Base-by-base conservation (phyloP, 164 flowering plant species). In the Piper betle region DNA sequence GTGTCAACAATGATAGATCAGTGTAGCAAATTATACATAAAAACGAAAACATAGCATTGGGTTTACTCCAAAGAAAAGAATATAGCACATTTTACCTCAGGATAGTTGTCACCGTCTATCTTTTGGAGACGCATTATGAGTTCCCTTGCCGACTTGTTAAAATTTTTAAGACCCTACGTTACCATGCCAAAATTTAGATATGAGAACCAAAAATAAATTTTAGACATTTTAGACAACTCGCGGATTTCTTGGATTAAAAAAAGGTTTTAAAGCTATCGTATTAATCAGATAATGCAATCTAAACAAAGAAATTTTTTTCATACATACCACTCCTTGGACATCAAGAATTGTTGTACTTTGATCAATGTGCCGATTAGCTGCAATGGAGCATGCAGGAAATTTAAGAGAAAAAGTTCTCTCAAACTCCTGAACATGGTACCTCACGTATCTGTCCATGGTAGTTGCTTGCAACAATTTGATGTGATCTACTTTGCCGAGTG, bases 71-170 rank as follows among this genome's bases (percentile, higher is more conserved):
- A 25, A 25, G 33, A 25, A 25, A 25, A 25, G 33, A 25, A 25
- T 2, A 25, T 25, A 25, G 33, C 33, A 25, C 33, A 12, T 0
- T 15, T 52, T 74, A 88, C 99, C 95, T 93, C 97, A 20, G 99
- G 99, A 59, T 93, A 93, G 59, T 87, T 86, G 64, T 89, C 87
- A 37, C 94, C 91, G 57, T 92, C 98, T 50, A 92, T 79, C 77
- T 84, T 87, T 72, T 90, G 96, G 68, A 93, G 75, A 25, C 79
- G 70, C 61, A 62, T 64, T 58, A 93, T 73, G 25, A 93, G 98
- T 13, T 93, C 97, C 68, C 96, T 80, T 39, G 97, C 96, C 52
- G 88, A 58, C 72, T 93, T 93, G 68, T 69, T 87, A 71, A 93
- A 82, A 57, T 69, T 79, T 69, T 86, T 90, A 10, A 87, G 77